These are phyloP conservation scores for Penicillium silybi DNA, from an alignment of 495 filamentous ascomycete species.

Conservation along the genomic window DNA sequence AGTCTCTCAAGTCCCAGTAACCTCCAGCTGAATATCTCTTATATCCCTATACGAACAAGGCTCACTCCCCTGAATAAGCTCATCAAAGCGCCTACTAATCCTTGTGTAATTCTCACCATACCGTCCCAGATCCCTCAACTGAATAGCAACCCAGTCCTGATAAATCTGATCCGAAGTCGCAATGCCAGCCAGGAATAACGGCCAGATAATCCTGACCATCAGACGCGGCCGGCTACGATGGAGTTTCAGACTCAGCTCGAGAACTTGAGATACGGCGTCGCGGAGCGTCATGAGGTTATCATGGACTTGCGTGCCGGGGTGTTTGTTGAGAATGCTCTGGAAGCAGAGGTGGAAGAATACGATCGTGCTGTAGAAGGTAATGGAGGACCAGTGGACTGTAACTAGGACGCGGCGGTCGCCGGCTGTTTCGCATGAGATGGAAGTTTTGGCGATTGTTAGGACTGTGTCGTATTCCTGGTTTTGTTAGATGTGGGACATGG, in stretches of 20 bases:
- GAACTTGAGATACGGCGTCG: conserved; percentile 22
- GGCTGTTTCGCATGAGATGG: conserved; percentile 20
- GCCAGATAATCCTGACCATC: conserved; percentile 30
- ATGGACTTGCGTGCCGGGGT: background rate
- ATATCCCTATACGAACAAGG: conserved; percentile 9
- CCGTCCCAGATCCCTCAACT: conserved; percentile 27
- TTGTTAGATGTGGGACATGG: background rate
- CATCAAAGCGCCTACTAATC: conserved; percentile 24
- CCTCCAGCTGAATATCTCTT: background rate
- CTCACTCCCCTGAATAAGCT: conserved; percentile 20
- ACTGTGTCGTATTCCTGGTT: conserved; percentile 27
- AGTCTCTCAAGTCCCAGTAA: background rate
- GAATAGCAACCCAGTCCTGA: conserved; percentile 36
- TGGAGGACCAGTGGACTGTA: conserved; percentile 30
- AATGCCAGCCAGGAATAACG: conserved; percentile 29
- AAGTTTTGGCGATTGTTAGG: conserved; percentile 16
- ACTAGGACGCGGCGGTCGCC: conserved; percentile 26
- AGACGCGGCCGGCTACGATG: conserved; percentile 27
- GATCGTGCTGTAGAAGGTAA: conserved; percentile 30
- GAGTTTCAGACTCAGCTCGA: conserved; percentile 27
- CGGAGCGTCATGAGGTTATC: conserved; percentile 15
- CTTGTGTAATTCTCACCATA: conserved; percentile 26
- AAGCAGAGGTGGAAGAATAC: conserved; percentile 29
- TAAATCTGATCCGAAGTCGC: conserved; percentile 29
- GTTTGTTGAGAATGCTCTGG: conserved; percentile 11